A percentile compares a stretch with the other conserved stretches of the same genome.
These are phyloP conservation scores for Debaryomycetaceae sp. DNA, from an alignment of 1,139 yeast genomes.

Conservation along the genomic window DNA sequence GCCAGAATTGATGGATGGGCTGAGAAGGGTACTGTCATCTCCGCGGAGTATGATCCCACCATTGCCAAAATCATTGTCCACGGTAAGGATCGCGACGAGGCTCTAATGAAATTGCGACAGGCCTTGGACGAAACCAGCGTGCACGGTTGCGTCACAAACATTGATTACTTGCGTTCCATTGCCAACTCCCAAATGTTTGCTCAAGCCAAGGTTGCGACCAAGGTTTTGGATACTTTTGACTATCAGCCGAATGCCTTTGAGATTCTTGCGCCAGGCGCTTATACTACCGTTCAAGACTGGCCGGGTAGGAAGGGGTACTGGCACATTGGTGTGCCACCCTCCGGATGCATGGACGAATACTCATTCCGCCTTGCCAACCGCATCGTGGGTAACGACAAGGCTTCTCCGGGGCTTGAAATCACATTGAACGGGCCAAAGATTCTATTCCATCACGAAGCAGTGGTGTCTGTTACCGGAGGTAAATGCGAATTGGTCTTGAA, in stretches of 20 bases:
- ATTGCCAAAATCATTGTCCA: constrained; percentile 93
- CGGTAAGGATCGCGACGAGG: constrained; percentile 80
- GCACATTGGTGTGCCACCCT: constrained; percentile 93
- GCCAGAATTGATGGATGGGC: constrained; percentile 96
- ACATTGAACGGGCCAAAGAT: constrained; percentile 83
- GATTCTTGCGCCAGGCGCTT: constrained; percentile 78
- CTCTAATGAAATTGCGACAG: constrained; percentile 59
- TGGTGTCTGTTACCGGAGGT: constrained; percentile 85
- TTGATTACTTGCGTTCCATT: constrained; percentile 80
- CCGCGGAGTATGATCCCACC: constrained; percentile 95
- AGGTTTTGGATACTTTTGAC: constrained; percentile 71
- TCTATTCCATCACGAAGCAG: constrained; percentile 68
- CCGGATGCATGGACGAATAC: constrained; percentile 95
- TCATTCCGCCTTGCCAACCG: constrained; percentile 83
- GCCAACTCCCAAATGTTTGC: constrained; percentile 78
- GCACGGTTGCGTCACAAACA: constrained; percentile 80
- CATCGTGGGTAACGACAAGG: constrained; percentile 73
- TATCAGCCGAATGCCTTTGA: constrained; percentile 81
- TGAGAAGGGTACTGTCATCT: constrained; percentile 73
- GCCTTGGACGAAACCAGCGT: constrained; percentile 84
- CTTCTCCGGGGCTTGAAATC: constrained; percentile 83
- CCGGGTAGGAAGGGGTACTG: constrained; percentile 89
- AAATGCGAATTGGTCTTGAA: constrained; percentile 55
- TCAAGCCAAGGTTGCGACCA: constrained; percentile 74
- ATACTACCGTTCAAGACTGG: constrained; percentile 90